Percentiles rank a stretch among this genome's conserved stretches.
phyloP scores from a whole-genome alignment of 768 basidiomycete genomes.

The Lactifluus pinguis region DNA sequence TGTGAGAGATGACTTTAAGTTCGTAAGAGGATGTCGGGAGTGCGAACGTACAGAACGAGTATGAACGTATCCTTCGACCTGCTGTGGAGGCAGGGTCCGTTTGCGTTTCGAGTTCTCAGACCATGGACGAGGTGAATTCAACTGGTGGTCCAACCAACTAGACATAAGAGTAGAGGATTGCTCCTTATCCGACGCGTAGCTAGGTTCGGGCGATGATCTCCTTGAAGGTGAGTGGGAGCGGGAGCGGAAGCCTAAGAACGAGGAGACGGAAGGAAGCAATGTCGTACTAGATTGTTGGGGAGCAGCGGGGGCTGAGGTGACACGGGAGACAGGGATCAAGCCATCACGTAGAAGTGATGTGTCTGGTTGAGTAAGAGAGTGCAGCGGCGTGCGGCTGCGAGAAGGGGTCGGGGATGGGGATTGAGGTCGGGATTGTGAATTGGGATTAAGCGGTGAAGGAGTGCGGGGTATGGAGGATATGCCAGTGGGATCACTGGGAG shows the following conservation, averaged over 20 bases:
- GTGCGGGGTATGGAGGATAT: not conserved
- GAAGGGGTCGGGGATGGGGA: slow-evolving; percentile 2
- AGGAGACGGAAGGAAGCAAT: slow-evolving; percentile 10
- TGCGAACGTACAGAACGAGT: slow-evolving; percentile 23
- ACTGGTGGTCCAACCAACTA: slow-evolving; percentile 22
- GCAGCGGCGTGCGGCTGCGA: not conserved
- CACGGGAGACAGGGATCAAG: slow-evolving; percentile 4
- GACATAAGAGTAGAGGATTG: slow-evolving; percentile 2
- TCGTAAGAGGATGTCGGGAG: not conserved
- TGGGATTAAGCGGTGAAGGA: slow-evolving; percentile 10
- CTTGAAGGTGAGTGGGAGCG: slow-evolving; percentile 7
- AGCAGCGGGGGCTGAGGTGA: slow-evolving; percentile 3
- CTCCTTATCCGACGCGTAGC: slow-evolving; percentile 11
- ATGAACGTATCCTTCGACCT: slow-evolving; percentile 23
- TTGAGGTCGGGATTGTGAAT: not conserved
- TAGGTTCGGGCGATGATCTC: not conserved
- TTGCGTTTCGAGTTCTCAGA: slow-evolving; percentile 19
- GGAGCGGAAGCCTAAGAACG: slow-evolving; percentile 12
- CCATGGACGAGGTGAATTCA: slow-evolving; percentile 23
- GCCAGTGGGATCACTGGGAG: not conserved
- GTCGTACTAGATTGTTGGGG: not conserved
- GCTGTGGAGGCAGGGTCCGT: slow-evolving; percentile 23
- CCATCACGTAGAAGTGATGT: not conserved
- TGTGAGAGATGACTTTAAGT: not conserved
- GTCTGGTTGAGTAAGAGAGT: not conserved